A percentile compares a stretch with the other conserved stretches of the same genome.
Evolutionary conservation across 768 basidiomycete species (phyloP).

Genomic region (Collybiopsis confluens): DNA sequence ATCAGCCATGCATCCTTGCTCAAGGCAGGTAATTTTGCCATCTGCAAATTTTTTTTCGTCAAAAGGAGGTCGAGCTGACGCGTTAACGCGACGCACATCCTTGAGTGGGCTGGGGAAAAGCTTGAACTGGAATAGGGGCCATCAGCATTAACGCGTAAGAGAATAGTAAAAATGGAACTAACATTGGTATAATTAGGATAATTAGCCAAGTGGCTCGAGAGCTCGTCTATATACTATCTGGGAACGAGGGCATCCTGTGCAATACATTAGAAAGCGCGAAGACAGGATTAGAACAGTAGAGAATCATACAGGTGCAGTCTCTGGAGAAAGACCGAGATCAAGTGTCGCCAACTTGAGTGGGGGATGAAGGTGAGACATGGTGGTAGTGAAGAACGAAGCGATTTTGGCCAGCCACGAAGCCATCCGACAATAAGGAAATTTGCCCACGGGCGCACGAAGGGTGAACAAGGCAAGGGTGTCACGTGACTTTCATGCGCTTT

Average conservation of each 20-base stretch:
- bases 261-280: neutral
- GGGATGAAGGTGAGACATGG: neutral
- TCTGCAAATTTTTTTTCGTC: neutral
- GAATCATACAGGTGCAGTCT: neutral
- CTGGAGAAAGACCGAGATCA: neutral
- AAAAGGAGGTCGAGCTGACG: neutral
- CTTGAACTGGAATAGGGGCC: neutral
- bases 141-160: neutral
- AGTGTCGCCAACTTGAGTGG: neutral
- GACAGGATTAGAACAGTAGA: neutral
- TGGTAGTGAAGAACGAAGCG: neutral
- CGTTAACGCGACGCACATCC: slow-evolving; percentile 1
- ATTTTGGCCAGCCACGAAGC: too few relatives aligned
- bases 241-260: neutral
- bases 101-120: neutral
- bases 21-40: slow-evolving; percentile 3
- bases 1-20: neutral
- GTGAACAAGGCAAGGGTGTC: too few relatives aligned
- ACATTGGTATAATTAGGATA: slow-evolving; percentile 4
- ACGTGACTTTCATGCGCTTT: too few relatives aligned
- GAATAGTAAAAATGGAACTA: neutral
- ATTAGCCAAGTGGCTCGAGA: neutral
- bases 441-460: too few relatives aligned
- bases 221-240: neutral
- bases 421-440: too few relatives aligned